Conservation (phyloP, 345 rosid species). For the Salix suchowensis region DNA sequence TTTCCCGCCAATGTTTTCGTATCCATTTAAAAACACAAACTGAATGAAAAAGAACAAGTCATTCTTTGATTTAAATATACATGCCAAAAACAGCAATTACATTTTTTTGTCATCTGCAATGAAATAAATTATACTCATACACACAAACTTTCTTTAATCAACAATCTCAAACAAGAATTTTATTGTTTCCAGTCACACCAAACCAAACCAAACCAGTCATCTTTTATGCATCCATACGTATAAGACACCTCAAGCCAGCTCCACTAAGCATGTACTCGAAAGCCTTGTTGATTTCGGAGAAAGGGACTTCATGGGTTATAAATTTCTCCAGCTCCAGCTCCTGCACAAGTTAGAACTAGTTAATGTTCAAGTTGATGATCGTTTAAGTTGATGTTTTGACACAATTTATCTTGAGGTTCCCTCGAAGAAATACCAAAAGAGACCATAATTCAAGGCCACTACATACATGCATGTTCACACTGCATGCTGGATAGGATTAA, state of each 20-base stretch:
- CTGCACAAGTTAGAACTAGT: constrained; percentile 12
- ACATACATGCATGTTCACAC: not conserved
- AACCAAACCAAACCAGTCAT: not conserved
- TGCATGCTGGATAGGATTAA: not conserved
- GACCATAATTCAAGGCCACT: not conserved
- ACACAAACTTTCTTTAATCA: not conserved
- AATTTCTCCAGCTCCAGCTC: constrained; percentile 47
- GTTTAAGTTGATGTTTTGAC: not conserved
- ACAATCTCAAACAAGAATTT: not conserved
- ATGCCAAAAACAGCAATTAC: too few relatives aligned
- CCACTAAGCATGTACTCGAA: constrained; percentile 52
- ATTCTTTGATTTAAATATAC: too few relatives aligned
- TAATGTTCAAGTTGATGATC: not conserved
- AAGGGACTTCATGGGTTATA: constrained; percentile 42
- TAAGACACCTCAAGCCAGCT: constrained; percentile 42
- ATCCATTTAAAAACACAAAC: too few relatives aligned
- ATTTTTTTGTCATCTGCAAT: too few relatives aligned
- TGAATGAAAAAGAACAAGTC: too few relatives aligned
- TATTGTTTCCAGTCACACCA: not conserved
- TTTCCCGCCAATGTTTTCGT: too few relatives aligned
- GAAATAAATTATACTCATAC: too few relatives aligned
- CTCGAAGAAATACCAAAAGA: not conserved
- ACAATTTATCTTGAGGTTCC: rapidly evolving
- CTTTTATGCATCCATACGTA: constrained; percentile 30
- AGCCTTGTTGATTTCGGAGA: constrained; percentile 51